Percentiles rank a stretch among this genome's conserved stretches.
These are phyloP conservation scores for Chrysoporthe austroafricana DNA, from an alignment of 2,329 filamentous ascomycete genomes.

Conservation along the genomic window DNA sequence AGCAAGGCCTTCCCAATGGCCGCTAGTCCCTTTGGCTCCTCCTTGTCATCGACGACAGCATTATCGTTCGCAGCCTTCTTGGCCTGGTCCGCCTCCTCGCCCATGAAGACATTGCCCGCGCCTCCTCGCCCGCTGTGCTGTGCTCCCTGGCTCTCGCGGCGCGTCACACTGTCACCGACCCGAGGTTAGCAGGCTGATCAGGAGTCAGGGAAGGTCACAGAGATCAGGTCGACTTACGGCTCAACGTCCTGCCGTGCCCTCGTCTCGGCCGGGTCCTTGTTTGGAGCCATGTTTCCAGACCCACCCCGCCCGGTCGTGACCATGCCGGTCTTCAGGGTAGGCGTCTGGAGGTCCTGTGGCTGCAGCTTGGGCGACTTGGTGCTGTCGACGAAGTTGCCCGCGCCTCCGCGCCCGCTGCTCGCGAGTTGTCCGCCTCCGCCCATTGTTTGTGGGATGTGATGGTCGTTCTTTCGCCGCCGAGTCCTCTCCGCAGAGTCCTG, in stretches of 20 bases:
- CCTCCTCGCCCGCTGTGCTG: slow-evolving; percentile 76
- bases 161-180: slow-evolving; percentile 48
- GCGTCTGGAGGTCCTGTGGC: slow-evolving; percentile 74
- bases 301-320: slow-evolving; percentile 92
- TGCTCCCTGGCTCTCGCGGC: slow-evolving; percentile 60
- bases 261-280: slow-evolving; percentile 73
- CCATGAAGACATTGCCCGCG: slow-evolving; percentile 70
- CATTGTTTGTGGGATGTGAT: slow-evolving; percentile 20
- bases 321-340: slow-evolving; percentile 78
- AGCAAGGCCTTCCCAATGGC: slow-evolving; percentile 54
- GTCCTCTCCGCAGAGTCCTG: neutral
- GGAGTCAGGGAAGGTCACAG: slow-evolving; percentile 8
- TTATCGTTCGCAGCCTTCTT: slow-evolving; percentile 34
- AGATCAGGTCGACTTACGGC: slow-evolving; percentile 53
- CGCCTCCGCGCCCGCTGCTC: slow-evolving; percentile 70
- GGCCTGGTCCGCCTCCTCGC: slow-evolving; percentile 44
- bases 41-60: slow-evolving; percentile 39
- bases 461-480: neutral
- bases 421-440: slow-evolving; percentile 10
- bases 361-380: slow-evolving; percentile 51
- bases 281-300: slow-evolving; percentile 81
- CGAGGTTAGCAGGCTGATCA: slow-evolving; percentile 22
- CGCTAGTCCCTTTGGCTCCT: slow-evolving; percentile 38
- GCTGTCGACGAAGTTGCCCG: slow-evolving; percentile 70
- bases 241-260: slow-evolving; percentile 83